Evolutionary conservation across 768 basidiomycete species (phyloP).

Genomic region (Termitomyces sp.): DNA sequence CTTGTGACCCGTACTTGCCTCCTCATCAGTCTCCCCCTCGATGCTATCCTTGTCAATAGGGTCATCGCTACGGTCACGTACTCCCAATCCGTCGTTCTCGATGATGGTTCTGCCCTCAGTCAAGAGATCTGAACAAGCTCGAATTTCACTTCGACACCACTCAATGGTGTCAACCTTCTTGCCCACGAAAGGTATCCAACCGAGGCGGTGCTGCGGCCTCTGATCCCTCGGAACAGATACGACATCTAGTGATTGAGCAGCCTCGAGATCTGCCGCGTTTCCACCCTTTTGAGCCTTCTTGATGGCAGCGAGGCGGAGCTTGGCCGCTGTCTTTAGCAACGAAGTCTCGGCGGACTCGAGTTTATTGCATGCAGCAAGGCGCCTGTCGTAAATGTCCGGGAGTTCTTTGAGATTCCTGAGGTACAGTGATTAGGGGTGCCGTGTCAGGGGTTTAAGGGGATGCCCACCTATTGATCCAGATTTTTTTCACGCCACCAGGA

Average conservation of each 20-base stretch:
- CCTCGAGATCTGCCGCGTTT: slow-evolving; percentile 16
- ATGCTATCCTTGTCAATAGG: slow-evolving; percentile 6
- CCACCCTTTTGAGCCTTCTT: slow-evolving; percentile 39
- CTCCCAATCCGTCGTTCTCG: slow-evolving; percentile 22
- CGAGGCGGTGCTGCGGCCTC: slow-evolving; percentile 77
- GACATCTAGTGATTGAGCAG: slow-evolving; percentile 16
- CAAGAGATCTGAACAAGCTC: slow-evolving; percentile 43
- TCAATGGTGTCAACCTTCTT: slow-evolving; percentile 92
- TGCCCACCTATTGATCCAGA: slow-evolving; percentile 86
- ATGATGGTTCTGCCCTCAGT: slow-evolving; percentile 41
- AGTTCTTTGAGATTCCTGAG: slow-evolving; percentile 78
- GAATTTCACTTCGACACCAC: slow-evolving; percentile 79
- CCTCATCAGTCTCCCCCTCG: slow-evolving; percentile 6
- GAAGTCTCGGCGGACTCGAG: slow-evolving; percentile 84
- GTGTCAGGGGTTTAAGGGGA: slow-evolving; percentile 9
- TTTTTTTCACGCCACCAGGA: slow-evolving; percentile 84
- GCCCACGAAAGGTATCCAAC: slow-evolving; percentile 59
- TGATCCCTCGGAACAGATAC: slow-evolving; percentile 56
- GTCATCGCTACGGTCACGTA: slow-evolving; percentile 11
- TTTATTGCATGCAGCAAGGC: slow-evolving; percentile 65
- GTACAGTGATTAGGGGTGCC: background rate
- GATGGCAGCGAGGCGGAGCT: slow-evolving; percentile 53
- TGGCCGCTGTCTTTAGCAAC: slow-evolving; percentile 70
- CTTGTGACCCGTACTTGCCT: background rate
- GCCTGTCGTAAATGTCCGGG: slow-evolving; percentile 76